A percentile compares a stretch with the other conserved stretches of the same genome.
These are phyloP conservation scores for Magnolia changhungtana DNA, from an alignment of 164 flowering plant genomes.

Conservation along the genomic window DNA sequence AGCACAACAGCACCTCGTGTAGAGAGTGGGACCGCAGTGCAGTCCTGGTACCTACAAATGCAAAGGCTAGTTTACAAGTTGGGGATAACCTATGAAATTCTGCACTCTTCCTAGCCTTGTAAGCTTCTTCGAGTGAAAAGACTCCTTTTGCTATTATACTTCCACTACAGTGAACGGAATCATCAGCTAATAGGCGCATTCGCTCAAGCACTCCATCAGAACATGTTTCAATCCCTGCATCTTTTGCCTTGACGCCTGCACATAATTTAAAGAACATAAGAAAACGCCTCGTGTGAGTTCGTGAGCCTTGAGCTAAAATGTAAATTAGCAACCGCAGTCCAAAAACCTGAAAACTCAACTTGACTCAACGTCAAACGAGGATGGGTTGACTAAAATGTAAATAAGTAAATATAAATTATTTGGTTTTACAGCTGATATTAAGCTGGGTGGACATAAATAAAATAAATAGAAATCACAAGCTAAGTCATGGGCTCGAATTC, in stretches of 20 bases:
- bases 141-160: not conserved
- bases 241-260: slow-evolving; percentile 54
- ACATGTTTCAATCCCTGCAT: slow-evolving; percentile 45
- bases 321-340: not conserved
- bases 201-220: slow-evolving; percentile 40
- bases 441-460: no score
- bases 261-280: slow-evolving; percentile 1
- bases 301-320: not conserved
- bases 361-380: no score
- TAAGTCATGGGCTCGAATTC: no score
- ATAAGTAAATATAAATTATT: no score
- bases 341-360: no score
- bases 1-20: no score
- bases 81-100: no score
- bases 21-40: not conserved
- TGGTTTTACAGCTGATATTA: no score
- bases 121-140: not conserved
- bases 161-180: not conserved
- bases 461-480: no score
- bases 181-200: slow-evolving; percentile 28
- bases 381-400: no score
- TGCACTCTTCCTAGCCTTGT: no score
- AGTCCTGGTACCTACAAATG: not conserved
- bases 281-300: not conserved
- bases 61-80: not conserved